Percentiles rank a stretch among this genome's conserved stretches.
Conservation (phyloP, 2,329 filamentous ascomycete genomes). For the Rutstroemia sydowiana region DNA sequence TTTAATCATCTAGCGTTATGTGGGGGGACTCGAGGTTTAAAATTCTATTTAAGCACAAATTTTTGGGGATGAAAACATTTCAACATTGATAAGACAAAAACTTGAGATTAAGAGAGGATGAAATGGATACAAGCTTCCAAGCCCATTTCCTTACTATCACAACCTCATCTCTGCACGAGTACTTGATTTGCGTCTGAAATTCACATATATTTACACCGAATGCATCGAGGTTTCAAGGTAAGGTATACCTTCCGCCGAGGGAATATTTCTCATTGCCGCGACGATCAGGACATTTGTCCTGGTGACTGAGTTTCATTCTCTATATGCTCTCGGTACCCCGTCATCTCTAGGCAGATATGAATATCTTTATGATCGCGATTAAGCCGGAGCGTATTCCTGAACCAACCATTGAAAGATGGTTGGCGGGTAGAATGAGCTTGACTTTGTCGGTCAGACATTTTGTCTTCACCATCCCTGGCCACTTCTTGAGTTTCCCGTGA, state of each 20-base stretch:
- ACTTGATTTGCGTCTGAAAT: background rate
- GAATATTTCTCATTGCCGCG: slow-evolving; percentile 24
- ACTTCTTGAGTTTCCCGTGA: background rate
- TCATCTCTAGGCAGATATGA: slow-evolving; percentile 67
- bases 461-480: background rate
- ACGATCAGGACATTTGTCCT: slow-evolving; percentile 31
- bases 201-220: background rate
- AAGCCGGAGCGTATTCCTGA: slow-evolving; percentile 97
- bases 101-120: no score
- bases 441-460: slow-evolving; percentile 57
- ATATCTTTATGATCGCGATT: slow-evolving; percentile 71
- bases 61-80: background rate
- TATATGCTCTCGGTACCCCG: slow-evolving; percentile 76
- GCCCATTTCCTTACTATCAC: no score
- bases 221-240: background rate
- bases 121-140: no score
- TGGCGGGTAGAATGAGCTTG: slow-evolving; percentile 89
- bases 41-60: slow-evolving; percentile 1
- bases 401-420: slow-evolving; percentile 67
- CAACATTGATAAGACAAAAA: no score
- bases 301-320: slow-evolving; percentile 54
- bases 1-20: slow-evolving; percentile 1
- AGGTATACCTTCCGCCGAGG: background rate
- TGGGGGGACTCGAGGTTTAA: no score
- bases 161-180: no score